Evolutionary conservation across 108 stramenopile species (phyloP).

Genomic region (Conticribra weissflogii): DNA sequence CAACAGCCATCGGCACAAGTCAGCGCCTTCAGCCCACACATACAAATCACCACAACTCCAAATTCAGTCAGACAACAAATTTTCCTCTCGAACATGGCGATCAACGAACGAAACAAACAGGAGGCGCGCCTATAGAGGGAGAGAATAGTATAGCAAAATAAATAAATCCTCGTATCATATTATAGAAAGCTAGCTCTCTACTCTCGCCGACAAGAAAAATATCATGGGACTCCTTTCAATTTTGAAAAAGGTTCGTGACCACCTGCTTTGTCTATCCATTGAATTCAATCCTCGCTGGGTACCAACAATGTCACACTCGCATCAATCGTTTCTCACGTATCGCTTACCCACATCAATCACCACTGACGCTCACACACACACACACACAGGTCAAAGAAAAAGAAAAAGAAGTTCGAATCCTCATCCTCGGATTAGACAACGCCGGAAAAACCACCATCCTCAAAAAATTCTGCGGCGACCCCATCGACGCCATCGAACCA

Average conservation of each 20-base stretch:
- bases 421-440: conserved; percentile 97
- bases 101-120: no score
- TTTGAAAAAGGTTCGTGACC: conserved; percentile 85
- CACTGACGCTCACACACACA: not conserved
- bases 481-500: conserved; percentile 93
- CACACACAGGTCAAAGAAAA: conserved; percentile 90
- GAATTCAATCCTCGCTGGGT: not conserved
- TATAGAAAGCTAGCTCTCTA: no score
- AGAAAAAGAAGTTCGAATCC: conserved; percentile 95
- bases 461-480: conserved; percentile 91
- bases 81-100: no score
- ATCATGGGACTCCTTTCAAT: conserved; percentile 81
- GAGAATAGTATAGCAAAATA: no score
- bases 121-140: no score
- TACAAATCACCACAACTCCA: no score
- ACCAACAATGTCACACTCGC: not conserved
- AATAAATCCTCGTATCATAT: no score
- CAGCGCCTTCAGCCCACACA: no score
- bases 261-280: conserved; percentile 21
- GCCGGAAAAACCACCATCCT: conserved; percentile 96
- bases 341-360: conserved; percentile 1
- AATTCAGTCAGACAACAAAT: no score
- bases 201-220: not conserved
- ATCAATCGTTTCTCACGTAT: conserved; percentile 1
- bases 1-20: no score